These are phyloP conservation scores for Prillingera fragicola DNA, from an alignment of 1,284 basidiomycete genomes.

Conservation along the genomic window DNA sequence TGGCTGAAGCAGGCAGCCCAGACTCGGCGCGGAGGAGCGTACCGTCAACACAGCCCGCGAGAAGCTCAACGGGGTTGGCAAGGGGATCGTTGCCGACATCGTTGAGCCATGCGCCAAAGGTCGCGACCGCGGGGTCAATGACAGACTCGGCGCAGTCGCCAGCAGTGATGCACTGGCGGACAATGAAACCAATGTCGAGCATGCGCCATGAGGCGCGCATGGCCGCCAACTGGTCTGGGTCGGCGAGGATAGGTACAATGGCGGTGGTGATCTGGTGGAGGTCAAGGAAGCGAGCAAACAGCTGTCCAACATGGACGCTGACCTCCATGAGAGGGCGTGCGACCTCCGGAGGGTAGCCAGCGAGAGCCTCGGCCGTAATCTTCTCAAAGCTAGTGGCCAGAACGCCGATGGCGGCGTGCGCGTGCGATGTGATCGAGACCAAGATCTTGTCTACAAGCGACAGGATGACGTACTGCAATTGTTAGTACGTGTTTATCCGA, in stretches of 20 bases:
- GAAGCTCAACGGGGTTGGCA: constrained; percentile 11
- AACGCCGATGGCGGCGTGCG: constrained; percentile 19
- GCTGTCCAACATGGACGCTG: constrained; percentile 25
- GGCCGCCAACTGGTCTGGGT: constrained; percentile 20
- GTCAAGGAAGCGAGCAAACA: constrained; percentile 33
- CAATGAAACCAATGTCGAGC: constrained; percentile 24
- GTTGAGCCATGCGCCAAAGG: constrained; percentile 30
- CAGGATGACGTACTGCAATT: constrained; percentile 26
- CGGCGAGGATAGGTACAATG: constrained; percentile 32
- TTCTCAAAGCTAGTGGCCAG: constrained; percentile 30
- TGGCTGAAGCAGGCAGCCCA: not conserved
- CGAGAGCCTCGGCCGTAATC: constrained; percentile 25
- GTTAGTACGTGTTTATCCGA: not conserved
- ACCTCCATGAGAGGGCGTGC: constrained; percentile 29
- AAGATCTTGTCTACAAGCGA: constrained; percentile 27
- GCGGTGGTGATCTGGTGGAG: constrained; percentile 32
- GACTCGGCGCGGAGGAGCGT: constrained; percentile 7
- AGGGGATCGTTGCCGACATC: constrained; percentile 11
- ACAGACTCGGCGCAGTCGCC: constrained; percentile 24
- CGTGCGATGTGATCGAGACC: constrained; percentile 11
- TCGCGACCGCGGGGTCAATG: constrained; percentile 20
- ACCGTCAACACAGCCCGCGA: constrained; percentile 12
- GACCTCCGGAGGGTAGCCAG: constrained; percentile 20
- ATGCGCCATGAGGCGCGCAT: constrained; percentile 35
- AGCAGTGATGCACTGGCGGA: constrained; percentile 32